Base-by-base conservation (phyloP, 805 yeast species). In the Zygosaccharomyces kombuchaensis region DNA sequence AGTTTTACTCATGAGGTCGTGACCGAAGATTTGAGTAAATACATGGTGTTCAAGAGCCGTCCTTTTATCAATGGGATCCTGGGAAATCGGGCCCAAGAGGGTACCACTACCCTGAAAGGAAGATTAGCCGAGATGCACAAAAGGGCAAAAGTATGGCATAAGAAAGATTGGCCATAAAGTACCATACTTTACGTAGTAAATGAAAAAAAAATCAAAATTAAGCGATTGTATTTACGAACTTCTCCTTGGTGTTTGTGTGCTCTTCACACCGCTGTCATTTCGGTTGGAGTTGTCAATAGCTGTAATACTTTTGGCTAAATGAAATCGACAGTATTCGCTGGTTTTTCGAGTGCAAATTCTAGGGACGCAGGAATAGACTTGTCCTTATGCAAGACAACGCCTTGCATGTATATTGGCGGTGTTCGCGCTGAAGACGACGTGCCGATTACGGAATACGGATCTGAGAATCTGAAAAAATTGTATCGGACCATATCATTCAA, bases 391-490 rank as follows among this genome's bases (percentile, higher is more conserved):
- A n/a, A n/a, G n/a, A n/a, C n/a, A n/a, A n/a, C n/a, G n/a, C n/a
- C n/a, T n/a, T n/a, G n/a, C n/a, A 78, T 84, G 83, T 78, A 83
- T 54, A 79, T 93, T 46, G 99, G 99, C n/a, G 99, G 99, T 36
- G 96, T 91, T 5, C 80, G 99, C 66, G 88, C 93, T 46, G 99
- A 91, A 67, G 99, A 91, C 62, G 97, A 91, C 60, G 76, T 93
- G 34, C 69, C 87, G 36, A 83, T 91, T 25, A 87, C 96, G 1
- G 73, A 74, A 38, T 70, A 68, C 44, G 98, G 98, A 0, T 80
- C 67, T 59, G 96, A 89, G 59, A 85, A 87, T 56, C 70, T 44
- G 76, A 86, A 34, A 72, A 72, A 53, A 87, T 93, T 53, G 95
- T 91, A 21, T 74, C 77, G 52, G 73, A 72, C 3, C n/a, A n/a